A percentile compares a stretch with the other conserved stretches of the same genome.
Conservation (phyloP, 2,329 filamentous ascomycete genomes). For the Sporothrix mexicana region DNA sequence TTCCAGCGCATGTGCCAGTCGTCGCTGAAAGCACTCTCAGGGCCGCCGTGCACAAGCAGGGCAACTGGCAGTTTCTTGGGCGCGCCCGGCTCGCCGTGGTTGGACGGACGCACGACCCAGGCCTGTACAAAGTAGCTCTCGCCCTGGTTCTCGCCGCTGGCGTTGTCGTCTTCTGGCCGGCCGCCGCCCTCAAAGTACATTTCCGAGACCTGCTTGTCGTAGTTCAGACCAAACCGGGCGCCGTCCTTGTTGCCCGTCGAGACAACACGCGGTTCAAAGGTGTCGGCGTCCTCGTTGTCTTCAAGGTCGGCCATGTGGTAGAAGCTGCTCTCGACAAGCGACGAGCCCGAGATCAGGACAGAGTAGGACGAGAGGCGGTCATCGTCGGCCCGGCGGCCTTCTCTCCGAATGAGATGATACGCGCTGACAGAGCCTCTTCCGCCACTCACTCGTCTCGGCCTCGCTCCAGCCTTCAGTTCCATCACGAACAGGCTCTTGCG, state of each 20-base stretch:
- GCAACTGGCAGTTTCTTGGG: conserved; percentile 48
- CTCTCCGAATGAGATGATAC: conserved; percentile 41
- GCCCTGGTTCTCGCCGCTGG: background rate
- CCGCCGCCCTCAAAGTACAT: conserved; percentile 50
- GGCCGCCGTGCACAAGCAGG: conserved; percentile 49
- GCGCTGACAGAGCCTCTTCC: conserved; percentile 42
- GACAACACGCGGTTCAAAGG: conserved; percentile 40
- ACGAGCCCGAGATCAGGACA: conserved; percentile 48
- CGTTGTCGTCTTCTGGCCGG: background rate
- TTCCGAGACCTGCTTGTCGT: conserved; percentile 47
- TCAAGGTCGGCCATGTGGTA: conserved; percentile 46
- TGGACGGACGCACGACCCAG: conserved; percentile 49
- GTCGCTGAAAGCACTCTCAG: conserved; percentile 58
- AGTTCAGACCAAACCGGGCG: conserved; percentile 44
- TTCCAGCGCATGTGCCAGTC: conserved; percentile 54
- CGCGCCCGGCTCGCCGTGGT: conserved; percentile 44
- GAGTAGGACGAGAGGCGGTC: conserved; percentile 34
- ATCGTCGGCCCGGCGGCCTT: conserved; percentile 35
- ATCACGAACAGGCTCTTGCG: conserved; percentile 45
- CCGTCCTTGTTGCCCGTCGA: conserved; percentile 45
- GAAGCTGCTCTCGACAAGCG: conserved; percentile 48
- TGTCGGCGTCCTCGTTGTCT: background rate
- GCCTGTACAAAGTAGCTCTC: conserved; percentile 45
- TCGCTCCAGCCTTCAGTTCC: conserved; percentile 42
- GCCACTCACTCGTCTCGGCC: conserved; percentile 38